Percentiles rank a stretch among this genome's conserved stretches.
phyloP scores from a whole-genome alignment of 2,329 filamentous ascomycete genomes.

The Fusarium coffeatum region DNA sequence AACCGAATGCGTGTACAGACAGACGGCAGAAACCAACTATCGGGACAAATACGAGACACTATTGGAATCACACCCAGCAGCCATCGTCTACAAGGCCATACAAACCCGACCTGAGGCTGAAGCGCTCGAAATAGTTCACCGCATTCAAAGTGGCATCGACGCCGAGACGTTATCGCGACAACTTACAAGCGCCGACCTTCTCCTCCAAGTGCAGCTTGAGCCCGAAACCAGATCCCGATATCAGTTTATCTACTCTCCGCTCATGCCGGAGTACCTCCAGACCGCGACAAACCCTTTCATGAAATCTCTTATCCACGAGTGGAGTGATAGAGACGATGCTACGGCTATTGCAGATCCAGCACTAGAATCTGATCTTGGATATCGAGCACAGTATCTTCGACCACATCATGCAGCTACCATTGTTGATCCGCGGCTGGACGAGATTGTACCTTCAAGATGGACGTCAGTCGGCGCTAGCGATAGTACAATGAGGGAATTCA shows the following conservation, averaged over 20 bases:
- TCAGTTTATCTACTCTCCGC: neutral
- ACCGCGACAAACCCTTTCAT: constrained; percentile 1
- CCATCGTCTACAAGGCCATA: neutral
- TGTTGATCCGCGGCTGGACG: neutral
- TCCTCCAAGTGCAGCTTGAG: constrained; percentile 7
- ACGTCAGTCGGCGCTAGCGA: neutral
- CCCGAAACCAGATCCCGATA: constrained; percentile 13
- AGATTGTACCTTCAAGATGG: constrained; percentile 5
- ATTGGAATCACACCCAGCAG: constrained; percentile 4
- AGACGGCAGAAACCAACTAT: neutral
- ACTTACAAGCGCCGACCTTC: constrained; percentile 5
- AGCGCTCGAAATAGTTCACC: neutral
- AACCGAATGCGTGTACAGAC: neutral
- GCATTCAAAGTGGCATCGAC: constrained; percentile 1
- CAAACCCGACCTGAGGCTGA: neutral
- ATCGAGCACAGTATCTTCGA: constrained; percentile 7
- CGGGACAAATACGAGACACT: neutral
- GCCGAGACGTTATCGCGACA: neutral
- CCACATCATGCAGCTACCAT: constrained; percentile 19
- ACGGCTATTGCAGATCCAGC: neutral
- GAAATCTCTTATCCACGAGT: constrained; percentile 16
- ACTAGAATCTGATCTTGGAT: neutral
- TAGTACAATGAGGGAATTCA: neutral
- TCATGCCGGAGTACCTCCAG: constrained; percentile 11
- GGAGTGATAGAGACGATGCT: neutral